Evolutionary conservation across 495 filamentous ascomycete genomes (phyloP).

Genomic region (Aspergillus heteromorphus): DNA sequence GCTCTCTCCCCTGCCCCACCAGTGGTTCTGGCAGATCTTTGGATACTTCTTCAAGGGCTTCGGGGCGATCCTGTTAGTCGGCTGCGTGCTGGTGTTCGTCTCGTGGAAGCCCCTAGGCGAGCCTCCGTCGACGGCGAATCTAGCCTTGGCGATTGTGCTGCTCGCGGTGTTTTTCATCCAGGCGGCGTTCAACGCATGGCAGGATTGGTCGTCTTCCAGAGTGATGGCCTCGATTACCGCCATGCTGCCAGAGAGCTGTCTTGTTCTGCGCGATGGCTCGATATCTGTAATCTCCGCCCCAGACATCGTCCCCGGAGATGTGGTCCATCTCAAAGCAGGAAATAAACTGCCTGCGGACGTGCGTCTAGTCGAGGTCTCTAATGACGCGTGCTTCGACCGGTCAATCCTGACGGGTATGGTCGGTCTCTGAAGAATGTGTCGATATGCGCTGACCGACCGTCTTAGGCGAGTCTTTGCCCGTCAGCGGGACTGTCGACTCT

Average conservation of each 20-base stretch:
- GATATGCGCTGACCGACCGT: not conserved
- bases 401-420: conserved; percentile 59
- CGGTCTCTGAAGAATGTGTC: not conserved
- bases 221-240: conserved; percentile 59
- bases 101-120: conserved; percentile 65
- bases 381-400: conserved; percentile 61
- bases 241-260: conserved; percentile 62
- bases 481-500: conserved; percentile 49
- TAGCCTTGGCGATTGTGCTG: conserved; percentile 62
- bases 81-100: conserved; percentile 59
- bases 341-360: conserved; percentile 67
- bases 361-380: conserved; percentile 56
- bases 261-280: conserved; percentile 49
- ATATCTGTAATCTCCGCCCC: conserved; percentile 37
- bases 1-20: conserved; percentile 51
- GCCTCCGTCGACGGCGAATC: conserved; percentile 58
- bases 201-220: conserved; percentile 57
- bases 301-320: conserved; percentile 62
- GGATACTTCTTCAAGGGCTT: conserved; percentile 68
- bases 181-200: conserved; percentile 62
- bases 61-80: conserved; percentile 57
- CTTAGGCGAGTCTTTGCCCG: conserved; percentile 52
- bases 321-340: conserved; percentile 56
- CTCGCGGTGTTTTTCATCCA: conserved; percentile 61
- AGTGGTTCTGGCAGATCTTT: conserved; percentile 44